Percentiles rank a stretch among this genome's conserved stretches.
Evolutionary conservation across 352 stramenopile species (phyloP).

Genomic region (Globisporangium spiculum): DNA sequence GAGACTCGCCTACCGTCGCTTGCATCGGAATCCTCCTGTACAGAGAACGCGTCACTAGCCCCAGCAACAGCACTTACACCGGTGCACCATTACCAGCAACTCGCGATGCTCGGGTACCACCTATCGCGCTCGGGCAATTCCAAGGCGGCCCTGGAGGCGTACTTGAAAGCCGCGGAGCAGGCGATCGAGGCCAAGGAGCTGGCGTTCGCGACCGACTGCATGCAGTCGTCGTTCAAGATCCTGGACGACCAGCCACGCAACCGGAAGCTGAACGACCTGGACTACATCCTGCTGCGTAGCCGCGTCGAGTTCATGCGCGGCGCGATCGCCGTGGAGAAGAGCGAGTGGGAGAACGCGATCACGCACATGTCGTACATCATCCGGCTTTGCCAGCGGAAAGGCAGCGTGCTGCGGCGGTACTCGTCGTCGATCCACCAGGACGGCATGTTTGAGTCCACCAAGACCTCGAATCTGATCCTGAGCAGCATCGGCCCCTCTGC

Average conservation of each 20-base stretch:
- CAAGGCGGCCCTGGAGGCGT: slow-evolving; percentile 54
- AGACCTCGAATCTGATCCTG: slow-evolving; percentile 17
- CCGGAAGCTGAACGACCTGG: slow-evolving; percentile 50
- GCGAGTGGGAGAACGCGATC: slow-evolving; percentile 59
- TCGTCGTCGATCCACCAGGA: slow-evolving; percentile 42
- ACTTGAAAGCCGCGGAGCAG: slow-evolving; percentile 55
- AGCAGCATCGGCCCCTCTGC: slow-evolving; percentile 21
- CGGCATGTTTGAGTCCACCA: slow-evolving; percentile 26
- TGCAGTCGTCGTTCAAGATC: slow-evolving; percentile 72
- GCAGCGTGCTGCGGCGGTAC: slow-evolving; percentile 51
- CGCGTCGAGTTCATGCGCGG: slow-evolving; percentile 77
- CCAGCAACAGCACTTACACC: neutral
- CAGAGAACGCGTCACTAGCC: slow-evolving; percentile 2
- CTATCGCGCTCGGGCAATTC: slow-evolving; percentile 52
- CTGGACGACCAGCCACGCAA: slow-evolving; percentile 40
- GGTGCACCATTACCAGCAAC: slow-evolving; percentile 41
- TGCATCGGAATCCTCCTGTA: neutral
- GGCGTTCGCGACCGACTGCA: slow-evolving; percentile 67
- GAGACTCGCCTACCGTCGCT: neutral
- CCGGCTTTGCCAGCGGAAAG: slow-evolving; percentile 60
- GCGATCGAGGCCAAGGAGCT: slow-evolving; percentile 56
- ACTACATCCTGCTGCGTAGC: slow-evolving; percentile 55
- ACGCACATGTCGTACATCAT: slow-evolving; percentile 67
- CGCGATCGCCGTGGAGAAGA: slow-evolving; percentile 66
- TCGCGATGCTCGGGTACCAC: slow-evolving; percentile 65